Evolutionary conservation across 768 basidiomycete genomes (phyloP).

Genomic region (Dictyophora rubrovolvata): DNA sequence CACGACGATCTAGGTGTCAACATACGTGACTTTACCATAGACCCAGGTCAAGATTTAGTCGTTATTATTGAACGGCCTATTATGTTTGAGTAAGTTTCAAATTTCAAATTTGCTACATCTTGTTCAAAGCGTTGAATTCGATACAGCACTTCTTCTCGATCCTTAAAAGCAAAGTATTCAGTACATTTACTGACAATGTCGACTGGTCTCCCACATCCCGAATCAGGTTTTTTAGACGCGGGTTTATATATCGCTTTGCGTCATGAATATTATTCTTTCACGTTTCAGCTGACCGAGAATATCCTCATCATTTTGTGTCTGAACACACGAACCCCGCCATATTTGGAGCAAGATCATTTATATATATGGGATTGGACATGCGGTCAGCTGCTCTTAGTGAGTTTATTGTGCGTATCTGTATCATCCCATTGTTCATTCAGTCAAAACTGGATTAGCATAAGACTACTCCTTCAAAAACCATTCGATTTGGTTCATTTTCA

Average conservation of each 20-base stretch:
- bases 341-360: slow-evolving; percentile 31
- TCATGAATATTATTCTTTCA: slow-evolving; percentile 28
- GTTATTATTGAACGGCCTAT: slow-evolving; percentile 36
- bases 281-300: slow-evolving; percentile 11
- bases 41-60: slow-evolving; percentile 57
- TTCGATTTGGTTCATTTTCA: slow-evolving; percentile 15
- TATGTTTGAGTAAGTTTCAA: slow-evolving; percentile 18
- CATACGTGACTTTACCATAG: slow-evolving; percentile 53
- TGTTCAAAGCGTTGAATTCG: slow-evolving; percentile 14
- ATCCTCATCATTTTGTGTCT: slow-evolving; percentile 23
- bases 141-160: slow-evolving; percentile 6
- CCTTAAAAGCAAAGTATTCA: slow-evolving; percentile 14
- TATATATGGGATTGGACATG: slow-evolving; percentile 62
- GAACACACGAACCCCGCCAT: slow-evolving; percentile 21
- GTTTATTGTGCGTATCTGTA: slow-evolving; percentile 14
- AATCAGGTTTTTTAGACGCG: slow-evolving; percentile 22
- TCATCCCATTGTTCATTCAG: not conserved
- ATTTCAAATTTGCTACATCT: not conserved
- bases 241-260: slow-evolving; percentile 24
- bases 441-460: slow-evolving; percentile 2
- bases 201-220: slow-evolving; percentile 36
- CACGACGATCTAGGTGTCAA: slow-evolving; percentile 25
- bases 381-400: slow-evolving; percentile 38
- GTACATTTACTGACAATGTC: slow-evolving; percentile 40
- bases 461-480: not conserved